phyloP scores from a whole-genome alignment of 176 grass and related monocot species.

The Oryza coarctata region DNA sequence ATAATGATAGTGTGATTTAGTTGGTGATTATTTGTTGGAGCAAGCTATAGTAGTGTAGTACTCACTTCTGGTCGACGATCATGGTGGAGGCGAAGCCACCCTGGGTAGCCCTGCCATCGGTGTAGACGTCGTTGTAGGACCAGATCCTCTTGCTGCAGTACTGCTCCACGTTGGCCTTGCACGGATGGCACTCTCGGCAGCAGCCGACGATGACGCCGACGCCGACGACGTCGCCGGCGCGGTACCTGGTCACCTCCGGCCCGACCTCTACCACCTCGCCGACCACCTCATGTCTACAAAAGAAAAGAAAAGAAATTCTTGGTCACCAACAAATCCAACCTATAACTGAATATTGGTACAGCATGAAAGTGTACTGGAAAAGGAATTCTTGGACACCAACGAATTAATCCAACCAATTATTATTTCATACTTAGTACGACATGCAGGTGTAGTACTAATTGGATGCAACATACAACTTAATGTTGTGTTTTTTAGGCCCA shows the following conservation, averaged over 20 bases:
- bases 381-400: neutral
- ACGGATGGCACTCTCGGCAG: conserved; percentile 75
- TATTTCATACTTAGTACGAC: neutral
- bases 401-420: neutral
- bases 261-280: conserved; percentile 89
- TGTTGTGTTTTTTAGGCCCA: neutral
- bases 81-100: conserved; percentile 86
- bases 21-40: neutral
- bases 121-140: conserved; percentile 96
- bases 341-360: neutral
- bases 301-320: neutral
- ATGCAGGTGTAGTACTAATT: neutral
- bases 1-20: neutral
- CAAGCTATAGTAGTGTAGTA: neutral
- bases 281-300: conserved; percentile 82
- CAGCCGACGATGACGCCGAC: conserved; percentile 74
- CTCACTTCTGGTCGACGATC: conserved; percentile 95
- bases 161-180: conserved; percentile 84
- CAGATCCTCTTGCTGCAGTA: conserved; percentile 96
- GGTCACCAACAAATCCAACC: neutral
- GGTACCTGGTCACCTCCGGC: conserved; percentile 51
- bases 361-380: neutral
- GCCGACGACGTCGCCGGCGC: conserved; percentile 62
- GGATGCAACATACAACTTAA: neutral
- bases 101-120: conserved; percentile 77